These are phyloP conservation scores for Hypoxylon sp. DNA, from an alignment of 2,329 filamentous ascomycete species.

Conservation along the genomic window DNA sequence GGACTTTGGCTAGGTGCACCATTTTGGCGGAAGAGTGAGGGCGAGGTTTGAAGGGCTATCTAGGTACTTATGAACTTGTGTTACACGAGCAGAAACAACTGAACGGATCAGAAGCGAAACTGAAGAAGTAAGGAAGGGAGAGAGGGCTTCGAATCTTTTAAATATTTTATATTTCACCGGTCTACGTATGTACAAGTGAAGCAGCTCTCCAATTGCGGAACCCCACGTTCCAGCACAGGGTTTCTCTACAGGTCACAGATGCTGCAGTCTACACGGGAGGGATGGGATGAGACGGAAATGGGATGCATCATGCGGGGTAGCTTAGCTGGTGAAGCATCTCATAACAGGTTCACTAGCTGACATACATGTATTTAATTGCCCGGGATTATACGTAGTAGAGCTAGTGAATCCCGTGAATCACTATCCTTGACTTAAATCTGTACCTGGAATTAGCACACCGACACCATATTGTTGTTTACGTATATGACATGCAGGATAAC, in stretches of 20 bases:
- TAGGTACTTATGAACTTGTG: constrained; percentile 2
- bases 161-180: constrained; percentile 13
- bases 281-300: constrained; percentile 12
- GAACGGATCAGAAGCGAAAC: constrained; percentile 16
- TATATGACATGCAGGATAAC: constrained; percentile 27
- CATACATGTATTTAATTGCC: constrained; percentile 16
- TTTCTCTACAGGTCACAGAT: constrained; percentile 37
- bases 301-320: constrained; percentile 44
- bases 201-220: constrained; percentile 40
- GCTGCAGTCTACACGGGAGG: constrained; percentile 13
- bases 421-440: constrained; percentile 20
- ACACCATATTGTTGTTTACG: constrained; percentile 10
- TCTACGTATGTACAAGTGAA: constrained; percentile 7
- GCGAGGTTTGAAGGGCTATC: not conserved
- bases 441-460: constrained; percentile 27
- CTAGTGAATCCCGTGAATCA: constrained; percentile 32
- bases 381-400: constrained; percentile 15
- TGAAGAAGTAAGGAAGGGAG: constrained; percentile 9
- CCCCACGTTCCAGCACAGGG: constrained; percentile 42
- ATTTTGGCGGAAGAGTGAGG: constrained; percentile 55
- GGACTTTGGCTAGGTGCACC: constrained; percentile 67
- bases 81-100: constrained; percentile 14
- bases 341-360: constrained; percentile 10
- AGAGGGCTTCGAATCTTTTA: constrained; percentile 21
- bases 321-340: constrained; percentile 32